Conservation (phyloP, 2,329 filamentous ascomycete genomes). For the Sporothrix pseudoabietina region DNA sequence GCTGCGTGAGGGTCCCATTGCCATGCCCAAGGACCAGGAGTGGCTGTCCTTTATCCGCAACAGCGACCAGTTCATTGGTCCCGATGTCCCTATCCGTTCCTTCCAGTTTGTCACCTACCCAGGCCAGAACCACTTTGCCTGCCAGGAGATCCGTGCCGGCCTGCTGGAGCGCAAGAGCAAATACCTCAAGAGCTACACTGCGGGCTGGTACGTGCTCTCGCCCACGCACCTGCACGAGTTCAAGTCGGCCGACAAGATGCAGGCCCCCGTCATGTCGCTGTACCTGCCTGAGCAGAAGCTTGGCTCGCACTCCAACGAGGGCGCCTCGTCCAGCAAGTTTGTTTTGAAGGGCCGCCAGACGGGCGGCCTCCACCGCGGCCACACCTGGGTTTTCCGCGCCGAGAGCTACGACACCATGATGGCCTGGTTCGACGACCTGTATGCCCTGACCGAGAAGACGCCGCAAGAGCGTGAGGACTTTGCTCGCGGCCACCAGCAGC, state of each 20-base stretch:
- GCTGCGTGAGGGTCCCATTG: constrained; percentile 78
- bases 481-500: constrained; percentile 55
- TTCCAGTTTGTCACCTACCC: constrained; percentile 87
- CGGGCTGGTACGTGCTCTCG: constrained; percentile 95
- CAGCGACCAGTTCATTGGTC: constrained; percentile 86
- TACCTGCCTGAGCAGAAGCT: constrained; percentile 94
- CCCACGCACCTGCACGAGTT: constrained; percentile 98
- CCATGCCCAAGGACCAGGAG: constrained; percentile 93
- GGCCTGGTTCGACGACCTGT: constrained; percentile 94
- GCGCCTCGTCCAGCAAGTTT: constrained; percentile 92
- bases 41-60: constrained; percentile 81
- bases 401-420: constrained; percentile 91
- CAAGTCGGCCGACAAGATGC: constrained; percentile 92
- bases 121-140: constrained; percentile 78
- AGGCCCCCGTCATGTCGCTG: constrained; percentile 92
- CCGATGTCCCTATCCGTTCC: constrained; percentile 74
- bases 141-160: constrained; percentile 84
- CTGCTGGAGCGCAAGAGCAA: constrained; percentile 98
- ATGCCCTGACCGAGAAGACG: constrained; percentile 82
- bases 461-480: constrained; percentile 87
- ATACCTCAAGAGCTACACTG: constrained; percentile 95
- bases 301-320: constrained; percentile 81
- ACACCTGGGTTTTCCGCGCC: constrained; percentile 72
- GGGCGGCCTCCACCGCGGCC: constrained; percentile 82
- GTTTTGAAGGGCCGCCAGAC: constrained; percentile 96